Evolutionary conservation across 768 basidiomycete genomes (phyloP).

Genomic region (Rhizopogon vesiculosus): DNA sequence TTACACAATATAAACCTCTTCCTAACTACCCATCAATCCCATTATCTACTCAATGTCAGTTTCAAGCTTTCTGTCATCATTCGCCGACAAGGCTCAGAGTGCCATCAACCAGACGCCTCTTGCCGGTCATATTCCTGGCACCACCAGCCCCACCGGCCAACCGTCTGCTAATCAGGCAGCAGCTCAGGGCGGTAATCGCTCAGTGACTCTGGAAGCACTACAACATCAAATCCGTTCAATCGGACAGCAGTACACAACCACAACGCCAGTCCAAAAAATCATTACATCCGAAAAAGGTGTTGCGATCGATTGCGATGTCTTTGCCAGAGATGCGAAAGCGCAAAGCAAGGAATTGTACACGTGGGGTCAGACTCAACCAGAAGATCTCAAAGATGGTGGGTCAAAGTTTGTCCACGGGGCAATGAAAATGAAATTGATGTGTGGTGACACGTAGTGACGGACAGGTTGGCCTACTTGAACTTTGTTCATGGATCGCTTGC

Average conservation of each 20-base stretch:
- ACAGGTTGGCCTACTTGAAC: constrained; percentile 78
- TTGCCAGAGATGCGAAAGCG: constrained; percentile 60
- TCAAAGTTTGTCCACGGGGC: constrained; percentile 1
- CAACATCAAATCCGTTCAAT: constrained; percentile 70
- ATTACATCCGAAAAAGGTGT: constrained; percentile 77
- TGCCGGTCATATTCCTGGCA: constrained; percentile 50
- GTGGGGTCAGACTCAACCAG: constrained; percentile 71
- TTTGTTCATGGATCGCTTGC: constrained; percentile 71
- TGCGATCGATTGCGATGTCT: constrained; percentile 66
- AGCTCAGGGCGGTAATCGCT: constrained; percentile 39
- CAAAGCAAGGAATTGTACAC: constrained; percentile 83
- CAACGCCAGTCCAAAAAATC: constrained; percentile 69
- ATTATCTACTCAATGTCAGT: constrained; percentile 43
- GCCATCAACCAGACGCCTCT: constrained; percentile 62
- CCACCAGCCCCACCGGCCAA: constrained; percentile 32
- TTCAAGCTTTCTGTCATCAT: constrained; percentile 56
- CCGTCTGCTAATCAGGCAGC: constrained; percentile 38
- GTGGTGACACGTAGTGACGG: constrained; percentile 48
- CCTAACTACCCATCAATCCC: constrained; percentile 6
- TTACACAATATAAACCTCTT: neutral
- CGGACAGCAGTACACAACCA: constrained; percentile 71
- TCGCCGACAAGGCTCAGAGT: constrained; percentile 74
- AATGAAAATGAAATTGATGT: neutral
- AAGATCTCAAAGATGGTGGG: constrained; percentile 75
- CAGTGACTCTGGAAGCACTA: constrained; percentile 53